Percentiles rank a stretch among this genome's conserved stretches.
Conservation (phyloP, 805 yeast genomes). For the Zygosaccharomyces pseudorouxii region DNA sequence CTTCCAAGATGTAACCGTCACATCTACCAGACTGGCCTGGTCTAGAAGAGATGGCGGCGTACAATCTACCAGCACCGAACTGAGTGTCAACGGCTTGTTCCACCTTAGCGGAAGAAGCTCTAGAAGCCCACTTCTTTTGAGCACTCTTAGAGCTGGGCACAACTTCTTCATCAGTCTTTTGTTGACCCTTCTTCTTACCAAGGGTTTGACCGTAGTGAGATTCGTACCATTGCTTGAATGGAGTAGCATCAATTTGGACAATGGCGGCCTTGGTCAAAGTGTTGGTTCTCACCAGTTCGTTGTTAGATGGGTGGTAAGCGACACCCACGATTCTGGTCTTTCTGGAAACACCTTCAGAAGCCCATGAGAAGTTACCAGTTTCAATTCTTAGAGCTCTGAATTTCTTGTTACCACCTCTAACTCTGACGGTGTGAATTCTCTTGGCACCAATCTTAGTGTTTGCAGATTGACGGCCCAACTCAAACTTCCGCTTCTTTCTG, state of each 20-base stretch:
- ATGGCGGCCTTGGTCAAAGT: slow-evolving; percentile 98
- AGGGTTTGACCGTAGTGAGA: slow-evolving; percentile 92
- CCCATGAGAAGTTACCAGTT: slow-evolving; percentile 99
- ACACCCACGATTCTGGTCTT: slow-evolving; percentile 99
- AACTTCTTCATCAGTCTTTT: slow-evolving; percentile 47
- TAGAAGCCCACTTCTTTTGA: slow-evolving; percentile 89
- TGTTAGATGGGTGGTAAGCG: slow-evolving; percentile 99
- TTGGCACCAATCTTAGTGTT: slow-evolving; percentile 98
- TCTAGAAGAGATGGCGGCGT: slow-evolving; percentile 98
- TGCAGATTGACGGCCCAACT: slow-evolving; percentile 99
- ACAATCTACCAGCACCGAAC: slow-evolving; percentile 98
- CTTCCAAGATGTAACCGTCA: slow-evolving; percentile 99
- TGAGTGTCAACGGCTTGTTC: slow-evolving; percentile 91
- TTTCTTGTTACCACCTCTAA: slow-evolving; percentile 99
- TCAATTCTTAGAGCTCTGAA: slow-evolving; percentile 99
- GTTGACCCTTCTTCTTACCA: slow-evolving; percentile 72
- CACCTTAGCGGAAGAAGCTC: slow-evolving; percentile 79
- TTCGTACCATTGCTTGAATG: slow-evolving; percentile 99
- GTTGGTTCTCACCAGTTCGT: slow-evolving; percentile 99
- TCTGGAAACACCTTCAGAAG: slow-evolving; percentile 96
- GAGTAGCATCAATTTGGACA: slow-evolving; percentile 99
- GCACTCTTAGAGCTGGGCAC: slow-evolving; percentile 67
- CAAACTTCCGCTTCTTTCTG: slow-evolving; percentile 99
- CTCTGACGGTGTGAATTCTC: slow-evolving; percentile 98
- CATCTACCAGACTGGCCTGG: slow-evolving; percentile 99